Conservation (phyloP, 176 grass and related monocot genomes). For the Sorghum bicolor region DNA sequence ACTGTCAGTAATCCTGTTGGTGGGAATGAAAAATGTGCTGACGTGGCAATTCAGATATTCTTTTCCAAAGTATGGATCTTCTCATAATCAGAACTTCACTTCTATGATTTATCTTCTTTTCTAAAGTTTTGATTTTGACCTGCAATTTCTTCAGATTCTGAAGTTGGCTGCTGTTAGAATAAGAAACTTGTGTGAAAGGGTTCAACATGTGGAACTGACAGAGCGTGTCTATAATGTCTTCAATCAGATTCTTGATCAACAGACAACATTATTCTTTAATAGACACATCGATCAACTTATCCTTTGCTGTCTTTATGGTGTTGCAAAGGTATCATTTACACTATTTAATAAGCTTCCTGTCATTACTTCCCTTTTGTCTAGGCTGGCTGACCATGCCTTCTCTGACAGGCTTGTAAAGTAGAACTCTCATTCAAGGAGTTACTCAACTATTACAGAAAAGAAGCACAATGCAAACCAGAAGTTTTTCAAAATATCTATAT, state of each 20-base stretch:
- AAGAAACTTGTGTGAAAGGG: constrained; percentile 84
- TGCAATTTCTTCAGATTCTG: constrained; percentile 62
- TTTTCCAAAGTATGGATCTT: constrained; percentile 62
- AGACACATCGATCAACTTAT: constrained; percentile 92
- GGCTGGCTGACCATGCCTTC: constrained; percentile 31
- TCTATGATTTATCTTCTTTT: constrained; percentile 24
- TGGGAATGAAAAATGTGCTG: constrained; percentile 72
- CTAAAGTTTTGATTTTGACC: constrained; percentile 22
- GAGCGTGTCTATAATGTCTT: constrained; percentile 73
- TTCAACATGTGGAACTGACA: constrained; percentile 57
- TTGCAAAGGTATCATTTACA: constrained; percentile 71
- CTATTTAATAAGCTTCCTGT: constrained; percentile 20
- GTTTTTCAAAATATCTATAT: constrained; percentile 74
- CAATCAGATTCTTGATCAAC: constrained; percentile 73
- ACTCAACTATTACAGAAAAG: constrained; percentile 70
- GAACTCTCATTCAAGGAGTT: constrained; percentile 73
- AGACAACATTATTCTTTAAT: constrained; percentile 80
- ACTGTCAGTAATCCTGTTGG: constrained; percentile 53
- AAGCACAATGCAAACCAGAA: constrained; percentile 83
- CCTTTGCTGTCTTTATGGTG: constrained; percentile 88
- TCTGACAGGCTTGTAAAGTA: constrained; percentile 61
- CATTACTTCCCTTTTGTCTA: constrained; percentile 29
- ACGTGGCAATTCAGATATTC: constrained; percentile 72
- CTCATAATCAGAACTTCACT: constrained; percentile 30
- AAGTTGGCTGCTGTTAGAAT: constrained; percentile 95